These are phyloP conservation scores for Penium margaritaceum DNA, from an alignment of 139 green algal species.

Conservation along the genomic window DNA sequence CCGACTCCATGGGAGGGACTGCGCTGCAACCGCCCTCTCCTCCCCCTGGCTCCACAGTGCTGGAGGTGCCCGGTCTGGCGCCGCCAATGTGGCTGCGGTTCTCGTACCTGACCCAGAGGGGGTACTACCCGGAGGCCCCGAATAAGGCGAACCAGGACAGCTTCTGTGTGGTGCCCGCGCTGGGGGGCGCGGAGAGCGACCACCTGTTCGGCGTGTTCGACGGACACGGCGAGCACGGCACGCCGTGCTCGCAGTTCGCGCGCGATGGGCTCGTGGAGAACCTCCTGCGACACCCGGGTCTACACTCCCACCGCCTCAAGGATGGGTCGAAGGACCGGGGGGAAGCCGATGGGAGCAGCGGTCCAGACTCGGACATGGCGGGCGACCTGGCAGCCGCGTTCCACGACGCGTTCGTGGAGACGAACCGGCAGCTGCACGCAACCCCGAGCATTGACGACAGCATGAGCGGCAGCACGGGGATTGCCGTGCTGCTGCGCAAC, in stretches of 20 bases:
- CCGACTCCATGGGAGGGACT: too few species aligned
- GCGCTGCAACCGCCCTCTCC: not conserved
- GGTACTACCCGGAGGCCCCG: slow-evolving; percentile 79
- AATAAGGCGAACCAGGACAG: slow-evolving; percentile 86
- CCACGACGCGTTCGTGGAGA: slow-evolving; percentile 60
- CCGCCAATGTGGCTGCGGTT: slow-evolving; percentile 66
- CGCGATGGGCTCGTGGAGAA: slow-evolving; percentile 63
- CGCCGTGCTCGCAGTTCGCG: slow-evolving; percentile 55
- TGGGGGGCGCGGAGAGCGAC: slow-evolving; percentile 62
- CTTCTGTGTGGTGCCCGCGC: slow-evolving; percentile 58
- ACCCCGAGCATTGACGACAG: slow-evolving; percentile 57
- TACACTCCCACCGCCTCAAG: too few species aligned
- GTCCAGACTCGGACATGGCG: too few species aligned
- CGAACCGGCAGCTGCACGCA: slow-evolving; percentile 73
- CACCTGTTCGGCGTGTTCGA: slow-evolving; percentile 76
- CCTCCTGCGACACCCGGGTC: slow-evolving; percentile 46
- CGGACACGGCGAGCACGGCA: slow-evolving; percentile 55
- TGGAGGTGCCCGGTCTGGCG: slow-evolving; percentile 14
- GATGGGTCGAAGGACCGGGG: too few species aligned
- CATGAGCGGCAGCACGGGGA: slow-evolving; percentile 78
- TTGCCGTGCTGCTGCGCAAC: slow-evolving; percentile 62
- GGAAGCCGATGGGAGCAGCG: too few species aligned
- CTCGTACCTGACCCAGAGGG: slow-evolving; percentile 71
- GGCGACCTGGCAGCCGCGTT: slow-evolving; percentile 47
- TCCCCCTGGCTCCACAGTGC: not conserved